Evolutionary conservation across 208 protist genomes (phyloP), one percentile per base, ranked within the genome.

Genomic region (Leishmania aethiopica): DNA sequence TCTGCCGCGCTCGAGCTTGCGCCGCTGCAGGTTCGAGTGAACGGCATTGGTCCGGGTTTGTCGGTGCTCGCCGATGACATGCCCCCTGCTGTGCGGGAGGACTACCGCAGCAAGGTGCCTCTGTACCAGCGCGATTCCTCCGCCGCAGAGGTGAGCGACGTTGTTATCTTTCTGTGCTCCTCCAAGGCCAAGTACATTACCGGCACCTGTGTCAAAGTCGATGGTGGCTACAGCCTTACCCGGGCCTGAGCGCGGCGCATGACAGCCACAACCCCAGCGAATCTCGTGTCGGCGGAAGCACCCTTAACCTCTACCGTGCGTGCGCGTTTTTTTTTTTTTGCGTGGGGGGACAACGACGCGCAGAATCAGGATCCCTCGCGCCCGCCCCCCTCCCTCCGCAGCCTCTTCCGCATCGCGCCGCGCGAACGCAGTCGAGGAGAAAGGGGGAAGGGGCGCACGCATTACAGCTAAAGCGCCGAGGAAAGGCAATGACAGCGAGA

Each of bases 1-100:
- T 89, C 92, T 10, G 86, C 92, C 0, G 94, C 94, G 28, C 37
- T 94, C 49, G 94, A 97, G 85, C 85, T 97, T 37, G 91, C 92
- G 1, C 84, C 89, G 47, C 45, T 89, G 49, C 32, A 37, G 53
- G 91, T 97, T 64, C 94, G 94, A 10, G 94, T 97, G 37, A 97
- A 95, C 76, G 92, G 85, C 49, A 88, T 97, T 7, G 83, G 85
- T 15, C 92, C 91, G 4, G 94, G 94, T 0, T 69, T 97, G 69
- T 90, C 86, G 35, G 59, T 86, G 49, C 74, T 95, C n/a, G 82
- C 90, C 51, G 74, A 64, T n/a, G 84, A 53, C 37, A 92, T 94
- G 90, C 62, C 84, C 11, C 75, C 80, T 22, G 75, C 73, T 62
- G 82, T 88, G 59, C 82, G 81, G 28, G 85, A 88, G 40, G 76